Evolutionary conservation across 192 early-diverging fungal species (phyloP), one percentile per base, ranked within the genome.

Genomic region (Rhizoclosmatium globosum): DNA sequence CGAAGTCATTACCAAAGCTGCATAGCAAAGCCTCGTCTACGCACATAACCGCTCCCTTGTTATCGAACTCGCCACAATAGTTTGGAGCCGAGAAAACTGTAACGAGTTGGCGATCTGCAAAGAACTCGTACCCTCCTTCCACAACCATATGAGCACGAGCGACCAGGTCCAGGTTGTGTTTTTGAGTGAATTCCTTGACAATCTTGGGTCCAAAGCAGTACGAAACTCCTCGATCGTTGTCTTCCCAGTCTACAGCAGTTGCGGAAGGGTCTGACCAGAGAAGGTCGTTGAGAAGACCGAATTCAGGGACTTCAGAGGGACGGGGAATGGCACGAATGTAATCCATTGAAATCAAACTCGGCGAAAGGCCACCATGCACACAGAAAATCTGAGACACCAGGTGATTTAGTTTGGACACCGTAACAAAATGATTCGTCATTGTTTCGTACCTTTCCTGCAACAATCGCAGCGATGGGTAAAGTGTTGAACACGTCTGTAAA

Each of bases 1-100:
- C 4, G 50, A 57, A 57, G 42, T 31, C 41, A 66, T 70, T 46
- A 78, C 77, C 93, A 87, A 98, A 98, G 48, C 92, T 94, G 77
- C 96, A 98, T 81, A 98, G 83, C 45, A 98, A 86, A 73, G 94
- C 92, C 71, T 95, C 94, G 71, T 95, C 94, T 64, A 97, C 85
- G 71, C 85, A 89, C 96, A 98, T 98, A 73, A 98, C 92, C 2
- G 95, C 96, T 15, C 77, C 85, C 64, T 87, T 87, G 59, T 87
- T 87, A 58, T 87, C 95, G 85, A 98, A 98, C 87, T 98, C 97
- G 71, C 96, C 96, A 81, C 97, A 99, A 83, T 97, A 97, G 83
- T 99, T 97, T 66, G 97, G 96, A 7, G 97, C 97, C 3, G 94
- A 94, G 74, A 98, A 98, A 6, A 98, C 89, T 3, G 97, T 98